Evolutionary conservation across 352 stramenopile species (phyloP).

Genomic region (Ochromonadaceae sp.): DNA sequence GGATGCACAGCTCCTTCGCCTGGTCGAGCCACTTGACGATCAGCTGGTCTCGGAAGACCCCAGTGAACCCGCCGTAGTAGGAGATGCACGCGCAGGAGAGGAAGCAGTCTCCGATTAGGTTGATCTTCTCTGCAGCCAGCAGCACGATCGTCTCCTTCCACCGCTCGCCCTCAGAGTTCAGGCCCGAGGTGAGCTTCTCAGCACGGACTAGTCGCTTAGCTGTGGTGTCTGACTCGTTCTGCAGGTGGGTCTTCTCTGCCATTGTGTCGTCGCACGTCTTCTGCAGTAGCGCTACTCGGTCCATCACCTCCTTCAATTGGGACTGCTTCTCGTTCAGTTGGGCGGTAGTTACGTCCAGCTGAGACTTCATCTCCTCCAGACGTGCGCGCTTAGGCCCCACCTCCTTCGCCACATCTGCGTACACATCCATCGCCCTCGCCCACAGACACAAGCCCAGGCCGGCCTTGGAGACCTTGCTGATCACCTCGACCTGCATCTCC

Average conservation of each 20-base stretch:
- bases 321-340: constrained; percentile 63
- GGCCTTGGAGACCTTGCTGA: constrained; percentile 74
- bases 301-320: constrained; percentile 63
- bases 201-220: constrained; percentile 65
- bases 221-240: constrained; percentile 57
- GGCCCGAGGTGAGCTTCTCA: constrained; percentile 69
- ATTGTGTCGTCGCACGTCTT: constrained; percentile 70
- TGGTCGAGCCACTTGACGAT: constrained; percentile 41
- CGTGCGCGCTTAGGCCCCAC: constrained; percentile 75
- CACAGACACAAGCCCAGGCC: constrained; percentile 77
- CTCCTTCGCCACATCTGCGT: constrained; percentile 78
- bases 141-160: constrained; percentile 68
- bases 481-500: constrained; percentile 67
- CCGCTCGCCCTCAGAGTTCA: constrained; percentile 70
- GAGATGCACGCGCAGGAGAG: constrained; percentile 71
- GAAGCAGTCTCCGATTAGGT: constrained; percentile 73
- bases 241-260: constrained; percentile 71
- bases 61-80: constrained; percentile 83
- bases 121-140: constrained; percentile 50
- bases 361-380: constrained; percentile 67
- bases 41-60: constrained; percentile 49
- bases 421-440: constrained; percentile 84
- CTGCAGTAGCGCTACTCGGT: constrained; percentile 65
- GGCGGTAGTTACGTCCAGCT: constrained; percentile 63
- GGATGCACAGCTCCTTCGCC: constrained; percentile 2